Conservation (phyloP, 2,329 filamentous ascomycete species). For the Macrophomina pseudophaseolina region DNA sequence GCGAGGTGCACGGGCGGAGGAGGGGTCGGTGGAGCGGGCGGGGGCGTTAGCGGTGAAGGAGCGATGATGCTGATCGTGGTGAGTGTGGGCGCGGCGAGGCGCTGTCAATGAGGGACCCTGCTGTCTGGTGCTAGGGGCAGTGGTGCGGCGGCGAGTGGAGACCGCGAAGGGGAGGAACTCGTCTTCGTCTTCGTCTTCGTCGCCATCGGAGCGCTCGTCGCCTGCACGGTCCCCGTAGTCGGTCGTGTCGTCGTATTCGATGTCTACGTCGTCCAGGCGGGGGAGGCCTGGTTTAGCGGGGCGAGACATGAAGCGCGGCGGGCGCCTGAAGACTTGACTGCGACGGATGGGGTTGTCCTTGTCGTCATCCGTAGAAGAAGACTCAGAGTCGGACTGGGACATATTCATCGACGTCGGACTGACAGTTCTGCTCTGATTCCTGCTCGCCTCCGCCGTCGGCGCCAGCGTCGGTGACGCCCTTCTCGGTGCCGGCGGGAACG, state of each 20-base stretch:
- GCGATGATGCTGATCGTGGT: conserved; percentile 1
- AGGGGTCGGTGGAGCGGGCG: neutral
- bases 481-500: conserved; percentile 29
- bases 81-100: neutral
- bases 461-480: conserved; percentile 28
- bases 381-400: conserved; percentile 32
- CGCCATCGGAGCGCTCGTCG: conserved; percentile 39
- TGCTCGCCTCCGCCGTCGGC: conserved; percentile 29
- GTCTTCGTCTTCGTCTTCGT: conserved; percentile 57
- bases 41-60: neutral
- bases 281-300: conserved; percentile 36
- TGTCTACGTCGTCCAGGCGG: conserved; percentile 23
- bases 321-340: conserved; percentile 52
- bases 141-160: conserved; percentile 24
- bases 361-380: conserved; percentile 41
- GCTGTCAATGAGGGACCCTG: neutral
- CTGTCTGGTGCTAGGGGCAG: neutral
- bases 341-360: conserved; percentile 45
- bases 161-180: conserved; percentile 51
- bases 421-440: conserved; percentile 36
- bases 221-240: conserved; percentile 31
- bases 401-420: conserved; percentile 35
- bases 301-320: conserved; percentile 43
- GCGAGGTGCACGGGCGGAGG: neutral
- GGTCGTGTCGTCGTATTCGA: conserved; percentile 36